Conservation (phyloP, 2,329 filamentous ascomycete genomes). For the Ambrosiella xylebori region DNA sequence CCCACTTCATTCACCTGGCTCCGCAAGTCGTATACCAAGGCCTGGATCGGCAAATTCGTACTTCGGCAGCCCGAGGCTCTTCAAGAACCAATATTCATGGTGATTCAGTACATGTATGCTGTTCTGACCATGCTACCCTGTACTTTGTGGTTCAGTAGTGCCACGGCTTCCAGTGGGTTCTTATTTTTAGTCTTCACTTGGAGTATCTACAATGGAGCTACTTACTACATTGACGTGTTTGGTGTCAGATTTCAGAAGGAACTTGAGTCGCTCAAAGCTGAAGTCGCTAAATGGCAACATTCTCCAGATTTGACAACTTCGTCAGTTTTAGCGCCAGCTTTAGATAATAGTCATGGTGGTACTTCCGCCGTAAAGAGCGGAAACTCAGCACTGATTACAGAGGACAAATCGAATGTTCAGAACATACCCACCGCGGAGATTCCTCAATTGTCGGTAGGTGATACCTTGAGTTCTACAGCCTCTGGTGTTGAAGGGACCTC, state of each 20-base stretch:
- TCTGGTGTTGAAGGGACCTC: slow-evolving; percentile 3
- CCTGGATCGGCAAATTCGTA: slow-evolving; percentile 74
- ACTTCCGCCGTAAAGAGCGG: not conserved
- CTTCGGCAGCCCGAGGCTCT: slow-evolving; percentile 55
- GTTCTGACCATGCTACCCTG: slow-evolving; percentile 87
- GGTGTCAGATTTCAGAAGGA: slow-evolving; percentile 95
- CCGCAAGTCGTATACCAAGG: slow-evolving; percentile 74
- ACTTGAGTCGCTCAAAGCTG: slow-evolving; percentile 70
- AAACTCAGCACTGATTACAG: not conserved
- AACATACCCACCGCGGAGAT: slow-evolving; percentile 3
- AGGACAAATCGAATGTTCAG: not conserved
- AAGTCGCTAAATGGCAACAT: slow-evolving; percentile 77
- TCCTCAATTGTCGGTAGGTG: not conserved
- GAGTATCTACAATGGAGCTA: slow-evolving; percentile 94
- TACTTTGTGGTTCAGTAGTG: slow-evolving; percentile 84
- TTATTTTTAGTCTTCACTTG: slow-evolving; percentile 72
- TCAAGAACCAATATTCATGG: slow-evolving; percentile 86
- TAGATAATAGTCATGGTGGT: not conserved
- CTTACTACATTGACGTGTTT: slow-evolving; percentile 96
- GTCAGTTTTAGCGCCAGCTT: slow-evolving; percentile 3
- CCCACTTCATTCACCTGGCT: slow-evolving; percentile 98
- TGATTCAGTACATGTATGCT: slow-evolving; percentile 86
- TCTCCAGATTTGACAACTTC: slow-evolving; percentile 28
- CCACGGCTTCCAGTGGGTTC: slow-evolving; percentile 61
- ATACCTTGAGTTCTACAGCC: not conserved